Base-by-base conservation (phyloP, 805 yeast species). In the Torulaspora microellipsoides region DNA sequence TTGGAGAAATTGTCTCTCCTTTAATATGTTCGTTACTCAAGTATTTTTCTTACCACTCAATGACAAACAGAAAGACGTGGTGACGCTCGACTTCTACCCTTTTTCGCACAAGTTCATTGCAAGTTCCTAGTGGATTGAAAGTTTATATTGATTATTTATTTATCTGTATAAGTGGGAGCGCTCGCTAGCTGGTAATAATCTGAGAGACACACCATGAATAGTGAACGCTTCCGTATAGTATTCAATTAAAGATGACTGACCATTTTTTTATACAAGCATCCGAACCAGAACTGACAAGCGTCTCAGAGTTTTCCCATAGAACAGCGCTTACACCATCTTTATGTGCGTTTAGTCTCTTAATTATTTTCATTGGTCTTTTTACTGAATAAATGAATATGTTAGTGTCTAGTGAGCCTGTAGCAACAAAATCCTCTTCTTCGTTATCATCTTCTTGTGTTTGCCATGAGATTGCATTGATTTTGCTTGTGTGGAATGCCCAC, bases 401-500 rank as follows among this genome's bases (percentile, higher is more conserved):
- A 6, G 95, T 82, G 61, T 93, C 99, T 45, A 88, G 69, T 0
- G 96, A 86, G 0, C 84, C 93, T 46, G 91, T 80, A 15, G 81
- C 85, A 34, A 85, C 74, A 53, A 76, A 80, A 53, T 82, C 79
- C 8, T 69, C 69, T 35, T 81, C 50, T 13, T 43, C 56, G 7
- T 28, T 44, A 15, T 34, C 47, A 15, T 15, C 34, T 5, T 30
- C 44, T 13, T 8, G 25, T 8, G 65, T 62, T 44, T 46, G 76
- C 99, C 98, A 93, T 17, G 79, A 65, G 37, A 93, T 85, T 27
- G 81, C 76, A 46, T 78, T 80, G 49, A 93, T 83, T 43, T 77
- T 80, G 44, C 95, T 83, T 2, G 90, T 85, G 62, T 93, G 97
- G 80, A 87, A 91, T 0, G 95, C 83, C 99, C 99, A 93, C 60